Evolutionary conservation across 208 protist species (phyloP).

Genomic region (Acanthamoeba triangularis): DNA sequence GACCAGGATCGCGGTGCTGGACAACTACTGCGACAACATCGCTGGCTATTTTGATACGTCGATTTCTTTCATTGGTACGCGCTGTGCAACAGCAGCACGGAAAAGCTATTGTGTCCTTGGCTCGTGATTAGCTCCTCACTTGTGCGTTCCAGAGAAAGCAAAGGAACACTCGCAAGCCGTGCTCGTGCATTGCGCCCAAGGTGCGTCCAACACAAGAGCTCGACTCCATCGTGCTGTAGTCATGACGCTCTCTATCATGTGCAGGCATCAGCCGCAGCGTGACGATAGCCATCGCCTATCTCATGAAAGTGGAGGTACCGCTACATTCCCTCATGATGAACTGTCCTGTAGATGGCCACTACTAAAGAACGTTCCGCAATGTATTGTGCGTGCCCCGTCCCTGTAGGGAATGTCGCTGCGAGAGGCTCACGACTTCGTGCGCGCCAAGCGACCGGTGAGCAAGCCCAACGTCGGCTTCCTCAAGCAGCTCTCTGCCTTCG

Average conservation of each 20-base stretch:
- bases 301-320: neutral
- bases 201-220: neutral
- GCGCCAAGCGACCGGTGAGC: conserved; percentile 3
- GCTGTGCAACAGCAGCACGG: neutral
- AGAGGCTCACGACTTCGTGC: conserved; percentile 17
- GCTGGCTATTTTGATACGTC: neutral
- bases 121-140: neutral
- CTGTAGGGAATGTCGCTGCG: neutral
- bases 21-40: conserved; percentile 22
- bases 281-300: conserved; percentile 9
- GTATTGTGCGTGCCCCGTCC: neutral
- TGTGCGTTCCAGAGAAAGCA: neutral
- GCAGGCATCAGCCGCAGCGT: neutral
- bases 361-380: too few species aligned
- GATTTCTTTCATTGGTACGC: neutral
- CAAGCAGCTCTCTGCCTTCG: conserved; percentile 19
- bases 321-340: neutral
- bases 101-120: neutral
- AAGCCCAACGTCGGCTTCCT: conserved; percentile 35
- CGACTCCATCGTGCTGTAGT: neutral
- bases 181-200: conserved; percentile 14
- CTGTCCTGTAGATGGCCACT: too few species aligned
- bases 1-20: neutral
- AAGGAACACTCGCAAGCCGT: neutral
- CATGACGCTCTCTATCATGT: neutral